These are phyloP conservation scores for Agrocybe pediades DNA, from an alignment of 768 basidiomycete genomes.

Conservation along the genomic window DNA sequence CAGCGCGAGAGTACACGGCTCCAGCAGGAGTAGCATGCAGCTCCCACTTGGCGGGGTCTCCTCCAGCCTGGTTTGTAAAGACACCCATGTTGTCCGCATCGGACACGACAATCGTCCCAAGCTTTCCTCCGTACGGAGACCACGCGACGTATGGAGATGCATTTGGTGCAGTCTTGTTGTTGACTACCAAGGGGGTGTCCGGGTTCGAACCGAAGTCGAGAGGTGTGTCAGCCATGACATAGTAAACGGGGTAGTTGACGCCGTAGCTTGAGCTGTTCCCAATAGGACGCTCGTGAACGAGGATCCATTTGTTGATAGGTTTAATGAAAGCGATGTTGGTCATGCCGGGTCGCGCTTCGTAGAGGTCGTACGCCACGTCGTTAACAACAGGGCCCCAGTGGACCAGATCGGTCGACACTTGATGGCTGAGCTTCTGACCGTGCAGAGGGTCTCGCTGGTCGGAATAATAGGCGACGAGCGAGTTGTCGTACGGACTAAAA, in stretches of 20 bases:
- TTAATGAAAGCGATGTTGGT: background rate
- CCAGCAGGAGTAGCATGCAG: too few relatives aligned
- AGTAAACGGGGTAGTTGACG: background rate
- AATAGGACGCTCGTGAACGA: background rate
- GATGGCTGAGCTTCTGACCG: background rate
- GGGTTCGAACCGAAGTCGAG: background rate
- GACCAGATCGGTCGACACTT: background rate
- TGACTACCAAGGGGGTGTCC: background rate
- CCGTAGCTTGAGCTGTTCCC: background rate
- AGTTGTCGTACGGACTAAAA: background rate
- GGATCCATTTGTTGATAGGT: background rate
- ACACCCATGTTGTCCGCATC: background rate
- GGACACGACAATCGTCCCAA: background rate
- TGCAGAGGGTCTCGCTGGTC: conserved; percentile 1
- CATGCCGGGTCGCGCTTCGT: background rate
- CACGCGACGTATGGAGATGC: background rate
- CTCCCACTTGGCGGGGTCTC: background rate
- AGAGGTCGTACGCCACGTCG: background rate
- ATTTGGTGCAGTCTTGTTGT: background rate
- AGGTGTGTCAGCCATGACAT: background rate
- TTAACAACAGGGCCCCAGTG: background rate
- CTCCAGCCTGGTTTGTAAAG: background rate
- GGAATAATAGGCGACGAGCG: background rate
- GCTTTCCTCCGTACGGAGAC: background rate
- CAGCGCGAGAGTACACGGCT: too few relatives aligned